A percentile compares a stretch with the other conserved stretches of the same genome.
These are phyloP conservation scores for Agrocybe chaxingu DNA, from an alignment of 768 basidiomycete species.

Conservation along the genomic window DNA sequence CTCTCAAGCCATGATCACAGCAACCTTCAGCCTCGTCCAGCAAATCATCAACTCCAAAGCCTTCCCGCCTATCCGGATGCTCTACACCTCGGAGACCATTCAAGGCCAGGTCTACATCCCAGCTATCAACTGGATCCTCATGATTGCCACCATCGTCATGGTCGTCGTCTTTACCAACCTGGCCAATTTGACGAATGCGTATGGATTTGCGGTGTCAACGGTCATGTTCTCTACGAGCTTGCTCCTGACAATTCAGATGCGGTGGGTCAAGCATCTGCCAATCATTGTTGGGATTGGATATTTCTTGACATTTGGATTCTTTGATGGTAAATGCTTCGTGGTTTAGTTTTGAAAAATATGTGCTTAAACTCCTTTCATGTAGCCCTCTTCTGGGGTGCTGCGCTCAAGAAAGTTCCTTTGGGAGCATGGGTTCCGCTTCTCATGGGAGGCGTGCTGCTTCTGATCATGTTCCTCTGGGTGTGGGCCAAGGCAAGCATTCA, in stretches of 20 bases:
- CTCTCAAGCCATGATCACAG: constrained; percentile 69
- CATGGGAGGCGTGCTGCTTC: constrained; percentile 47
- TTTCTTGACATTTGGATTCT: constrained; percentile 56
- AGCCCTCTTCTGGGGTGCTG: constrained; percentile 62
- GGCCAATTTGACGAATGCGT: constrained; percentile 54
- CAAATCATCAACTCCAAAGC: constrained; percentile 63
- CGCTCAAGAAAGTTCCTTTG: constrained; percentile 56
- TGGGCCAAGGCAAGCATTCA: constrained; percentile 50
- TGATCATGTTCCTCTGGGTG: constrained; percentile 60
- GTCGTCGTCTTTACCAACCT: constrained; percentile 58
- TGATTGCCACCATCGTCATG: constrained; percentile 49
- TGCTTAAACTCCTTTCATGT: not conserved
- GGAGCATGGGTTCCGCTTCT: constrained; percentile 70
- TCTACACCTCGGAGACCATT: constrained; percentile 56
- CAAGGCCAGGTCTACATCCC: constrained; percentile 71
- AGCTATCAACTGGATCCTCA: constrained; percentile 55
- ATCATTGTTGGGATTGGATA: constrained; percentile 40
- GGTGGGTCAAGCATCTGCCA: constrained; percentile 49
- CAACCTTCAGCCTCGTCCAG: constrained; percentile 58
- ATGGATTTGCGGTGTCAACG: constrained; percentile 62
- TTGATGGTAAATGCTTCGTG: constrained; percentile 43
- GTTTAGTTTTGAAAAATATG: not conserved
- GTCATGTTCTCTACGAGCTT: constrained; percentile 63
- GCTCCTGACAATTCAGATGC: constrained; percentile 55
- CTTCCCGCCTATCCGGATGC: constrained; percentile 55